Conservation (phyloP, 1,284 basidiomycete genomes). For the Ustilago curta region DNA sequence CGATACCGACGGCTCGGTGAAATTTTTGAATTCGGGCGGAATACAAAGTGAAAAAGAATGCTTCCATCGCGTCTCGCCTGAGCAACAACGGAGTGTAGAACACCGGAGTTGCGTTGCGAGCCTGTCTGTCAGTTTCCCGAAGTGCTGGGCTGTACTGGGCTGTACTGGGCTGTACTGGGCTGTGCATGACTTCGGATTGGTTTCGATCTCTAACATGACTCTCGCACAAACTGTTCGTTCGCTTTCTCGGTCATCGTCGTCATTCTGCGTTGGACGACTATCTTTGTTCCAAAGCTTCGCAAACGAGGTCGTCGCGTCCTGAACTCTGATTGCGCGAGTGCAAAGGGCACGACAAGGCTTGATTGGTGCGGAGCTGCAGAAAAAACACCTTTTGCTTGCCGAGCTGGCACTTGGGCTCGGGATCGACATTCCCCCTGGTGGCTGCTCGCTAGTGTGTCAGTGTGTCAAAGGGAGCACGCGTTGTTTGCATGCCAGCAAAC, state of each 20-base stretch:
- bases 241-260: neutral
- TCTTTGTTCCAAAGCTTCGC: constrained; percentile 3
- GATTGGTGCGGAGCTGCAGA: neutral
- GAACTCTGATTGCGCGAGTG: neutral
- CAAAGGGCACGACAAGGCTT: neutral
- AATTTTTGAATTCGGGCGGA: too few relatives aligned
- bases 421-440: too few relatives aligned
- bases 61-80: constrained; percentile 13
- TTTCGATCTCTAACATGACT: too few relatives aligned
- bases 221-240: neutral
- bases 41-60: neutral
- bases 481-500: too few relatives aligned
- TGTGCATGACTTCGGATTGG: too few relatives aligned
- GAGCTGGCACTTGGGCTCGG: constrained; percentile 5
- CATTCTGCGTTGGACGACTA: neutral
- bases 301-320: too few relatives aligned
- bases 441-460: too few relatives aligned
- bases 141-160: too few relatives aligned
- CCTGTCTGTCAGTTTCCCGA: too few relatives aligned
- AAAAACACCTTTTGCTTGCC: neutral
- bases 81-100: neutral
- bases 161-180: too few relatives aligned
- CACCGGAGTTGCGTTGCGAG: constrained; percentile 11
- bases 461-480: too few relatives aligned
- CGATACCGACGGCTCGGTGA: too few relatives aligned